Evolutionary conservation across 1,139 yeast species (phyloP), one percentile per base, ranked within the genome.

Genomic region (Yamadazyma mexicana): DNA sequence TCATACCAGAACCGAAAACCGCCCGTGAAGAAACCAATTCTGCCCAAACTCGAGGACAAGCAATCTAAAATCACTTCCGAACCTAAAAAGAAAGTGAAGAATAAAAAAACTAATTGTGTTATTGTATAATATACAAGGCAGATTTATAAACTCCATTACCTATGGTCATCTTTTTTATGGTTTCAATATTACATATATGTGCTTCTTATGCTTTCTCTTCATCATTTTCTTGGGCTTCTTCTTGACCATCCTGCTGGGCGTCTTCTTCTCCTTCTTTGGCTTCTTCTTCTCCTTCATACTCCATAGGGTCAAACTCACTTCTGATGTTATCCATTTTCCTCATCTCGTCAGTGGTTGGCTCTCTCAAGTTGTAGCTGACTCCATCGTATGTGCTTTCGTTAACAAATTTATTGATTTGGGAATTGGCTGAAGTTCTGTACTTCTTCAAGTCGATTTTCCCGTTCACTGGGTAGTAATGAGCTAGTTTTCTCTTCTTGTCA

Each of bases 391-490:
- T 75, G 38, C 75, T 68, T 36, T 75, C 77, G 44, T 69, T 72
- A 40, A 75, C 67, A 45, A 77, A 75, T 39, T 73, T 64, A 44
- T 77, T 75, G 42, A 75, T 71, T 49, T 71, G 75, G n/a, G 67
- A 57, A 47, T 70, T 70, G 9, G 67, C 60, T 4, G 73, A 69
- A 8, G 59, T 80, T 61, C 97, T 81, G 57, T 95, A 82, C 56
- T 91, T 84, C 66, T 86, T 87, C 57, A 92, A 77, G 50, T 84
- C 94, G 35, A 88, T 77, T 51, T 83, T 81, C 26, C 94, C 91
- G 11, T 79, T 72, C 18, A 91, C 68, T 8, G 97, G 96, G 45
- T 84, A 79, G 59, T 85, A 92, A 50, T 73, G 77, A 1, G 91
- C 92, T n/a, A 70, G 73, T 33, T 74, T 72, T 30, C 81, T 72